Percentiles rank a stretch among this genome's conserved stretches.
Evolutionary conservation across 805 yeast species (phyloP).

Genomic region (Lipomyces chichibuensis): DNA sequence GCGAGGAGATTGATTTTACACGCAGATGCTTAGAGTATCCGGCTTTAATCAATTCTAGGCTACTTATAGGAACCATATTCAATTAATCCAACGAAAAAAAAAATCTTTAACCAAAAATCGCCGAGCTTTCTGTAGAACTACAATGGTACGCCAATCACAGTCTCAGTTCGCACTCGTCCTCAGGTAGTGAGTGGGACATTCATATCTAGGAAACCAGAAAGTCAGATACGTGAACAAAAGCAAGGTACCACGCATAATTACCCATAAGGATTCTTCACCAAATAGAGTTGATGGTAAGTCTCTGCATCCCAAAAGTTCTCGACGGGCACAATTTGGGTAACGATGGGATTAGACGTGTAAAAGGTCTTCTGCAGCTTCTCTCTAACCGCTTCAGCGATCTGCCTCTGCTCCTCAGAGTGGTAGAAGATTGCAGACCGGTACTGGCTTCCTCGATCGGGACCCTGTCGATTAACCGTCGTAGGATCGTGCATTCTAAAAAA

Average conservation of each 20-base stretch:
- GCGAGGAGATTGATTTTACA: too few species aligned
- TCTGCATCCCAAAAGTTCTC: constrained; percentile 88
- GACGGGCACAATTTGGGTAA: constrained; percentile 70
- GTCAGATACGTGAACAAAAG: neutral
- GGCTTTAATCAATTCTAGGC: neutral
- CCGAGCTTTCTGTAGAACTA: neutral
- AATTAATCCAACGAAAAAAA: neutral
- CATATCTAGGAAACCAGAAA: constrained; percentile 46
- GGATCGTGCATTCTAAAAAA: constrained; percentile 96
- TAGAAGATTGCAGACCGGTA: constrained; percentile 83
- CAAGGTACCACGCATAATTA: constrained; percentile 39
- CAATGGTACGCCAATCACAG: neutral
- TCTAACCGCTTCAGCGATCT: constrained; percentile 51
- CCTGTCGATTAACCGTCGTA: constrained; percentile 79
- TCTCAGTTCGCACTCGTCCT: constrained; percentile 51
- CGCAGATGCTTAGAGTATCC: neutral
- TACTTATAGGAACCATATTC: neutral
- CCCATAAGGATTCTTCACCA: constrained; percentile 79
- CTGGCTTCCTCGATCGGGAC: constrained; percentile 87
- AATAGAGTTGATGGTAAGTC: constrained; percentile 85
- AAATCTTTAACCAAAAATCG: neutral
- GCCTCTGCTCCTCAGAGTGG: constrained; percentile 55
- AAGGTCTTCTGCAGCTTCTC: constrained; percentile 68
- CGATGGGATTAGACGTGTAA: constrained; percentile 68
- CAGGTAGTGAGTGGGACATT: constrained; percentile 85